These are phyloP conservation scores for Leucogyrophana mollusca DNA, from an alignment of 768 basidiomycete genomes.

Conservation along the genomic window DNA sequence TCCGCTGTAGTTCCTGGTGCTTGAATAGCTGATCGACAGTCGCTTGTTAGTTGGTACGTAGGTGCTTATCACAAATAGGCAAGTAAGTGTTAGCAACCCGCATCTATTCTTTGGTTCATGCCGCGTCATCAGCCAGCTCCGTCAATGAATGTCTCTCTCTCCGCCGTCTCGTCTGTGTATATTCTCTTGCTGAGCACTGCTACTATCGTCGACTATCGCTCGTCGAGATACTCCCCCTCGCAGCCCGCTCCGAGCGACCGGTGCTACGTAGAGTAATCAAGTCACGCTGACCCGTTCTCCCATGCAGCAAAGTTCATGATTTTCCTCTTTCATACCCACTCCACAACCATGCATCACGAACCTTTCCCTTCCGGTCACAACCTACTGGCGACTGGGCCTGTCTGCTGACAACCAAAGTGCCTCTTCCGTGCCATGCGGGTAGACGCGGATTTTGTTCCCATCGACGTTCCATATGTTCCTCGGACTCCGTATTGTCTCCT, in stretches of 20 bases:
- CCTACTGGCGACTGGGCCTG: not conserved
- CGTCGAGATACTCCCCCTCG: not conserved
- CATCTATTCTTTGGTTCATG: not conserved
- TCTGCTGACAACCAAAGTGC: not conserved
- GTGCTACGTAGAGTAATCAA: conserved; percentile 3
- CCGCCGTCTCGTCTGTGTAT: not conserved
- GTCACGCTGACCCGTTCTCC: not conserved
- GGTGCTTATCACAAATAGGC: not conserved
- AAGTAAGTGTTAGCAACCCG: not conserved
- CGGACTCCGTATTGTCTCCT: conserved; percentile 8
- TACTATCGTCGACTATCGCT: not conserved
- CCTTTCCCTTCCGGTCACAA: not conserved
- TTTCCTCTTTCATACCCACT: conserved; percentile 8
- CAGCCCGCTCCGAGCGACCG: conserved; percentile 14
- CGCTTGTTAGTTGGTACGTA: too few relatives aligned
- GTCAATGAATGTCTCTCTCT: conserved; percentile 1
- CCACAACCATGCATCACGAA: conserved; percentile 2
- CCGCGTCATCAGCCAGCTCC: not conserved
- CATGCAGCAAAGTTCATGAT: conserved; percentile 9
- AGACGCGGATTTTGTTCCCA: not conserved
- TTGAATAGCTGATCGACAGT: conserved; percentile 13
- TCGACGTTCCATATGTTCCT: conserved; percentile 4
- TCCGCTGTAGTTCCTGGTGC: conserved; percentile 1
- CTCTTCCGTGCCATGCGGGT: not conserved
- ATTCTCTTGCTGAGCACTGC: not conserved